Conservation (phyloP, 805 yeast species). For the Pichia insulana region DNA sequence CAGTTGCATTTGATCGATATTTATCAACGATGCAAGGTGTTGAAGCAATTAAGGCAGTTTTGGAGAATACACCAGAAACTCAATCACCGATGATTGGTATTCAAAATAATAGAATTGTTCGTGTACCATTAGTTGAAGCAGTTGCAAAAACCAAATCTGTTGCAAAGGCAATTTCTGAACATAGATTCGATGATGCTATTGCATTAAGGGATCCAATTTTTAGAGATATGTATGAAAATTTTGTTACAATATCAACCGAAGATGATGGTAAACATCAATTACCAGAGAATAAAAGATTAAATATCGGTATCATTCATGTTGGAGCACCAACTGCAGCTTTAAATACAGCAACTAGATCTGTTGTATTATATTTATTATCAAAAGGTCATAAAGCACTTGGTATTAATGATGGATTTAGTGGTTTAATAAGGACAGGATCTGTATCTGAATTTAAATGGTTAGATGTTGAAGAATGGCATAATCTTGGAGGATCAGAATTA, state of each 20-base stretch:
- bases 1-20: slow-evolving; percentile 88
- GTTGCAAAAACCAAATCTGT: slow-evolving; percentile 83
- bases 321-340: slow-evolving; percentile 98
- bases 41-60: slow-evolving; percentile 90
- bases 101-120: slow-evolving; percentile 75
- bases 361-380: slow-evolving; percentile 79
- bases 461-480: slow-evolving; percentile 82
- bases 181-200: slow-evolving; percentile 84
- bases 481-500: slow-evolving; percentile 89
- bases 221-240: slow-evolving; percentile 68
- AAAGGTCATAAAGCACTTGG: slow-evolving; percentile 88
- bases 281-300: slow-evolving; percentile 52
- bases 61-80: slow-evolving; percentile 78
- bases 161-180: slow-evolving; percentile 72
- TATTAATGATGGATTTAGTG: slow-evolving; percentile 88
- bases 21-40: slow-evolving; percentile 95
- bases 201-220: slow-evolving; percentile 81
- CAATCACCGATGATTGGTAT: slow-evolving; percentile 95
- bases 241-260: slow-evolving; percentile 61
- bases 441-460: slow-evolving; percentile 70
- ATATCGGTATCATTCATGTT: slow-evolving; percentile 78
- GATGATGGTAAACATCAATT: slow-evolving; percentile 55
- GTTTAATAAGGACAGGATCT: slow-evolving; percentile 83
- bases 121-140: slow-evolving; percentile 83
- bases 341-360: slow-evolving; percentile 88